Base-by-base conservation (phyloP, 441 rosid species). In the Erodium trifolium region DNA sequence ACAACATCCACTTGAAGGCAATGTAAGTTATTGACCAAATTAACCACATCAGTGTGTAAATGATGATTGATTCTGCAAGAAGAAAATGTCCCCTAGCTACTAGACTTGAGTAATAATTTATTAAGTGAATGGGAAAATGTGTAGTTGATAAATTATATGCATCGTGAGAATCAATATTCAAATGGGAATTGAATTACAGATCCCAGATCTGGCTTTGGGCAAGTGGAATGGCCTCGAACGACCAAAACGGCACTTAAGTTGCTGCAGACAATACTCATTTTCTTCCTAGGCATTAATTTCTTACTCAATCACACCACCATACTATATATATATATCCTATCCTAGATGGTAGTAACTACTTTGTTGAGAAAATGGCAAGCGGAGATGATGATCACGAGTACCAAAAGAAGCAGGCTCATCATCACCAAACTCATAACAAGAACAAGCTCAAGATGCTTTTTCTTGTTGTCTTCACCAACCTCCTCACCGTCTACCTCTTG, bases 401-500 rank as follows among this genome's bases (percentile, higher is more conserved):
- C 71, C 70, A 72, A 10, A 82, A 71, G 75, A 83, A 74, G 78
- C 77, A 70, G 11, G 59, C 37, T 55, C 47, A 65, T 16, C 71
- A 63, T 8, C 76, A 75, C 1, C 59, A 49, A 14, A 49, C 57
- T 7, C 63, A 72, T 2, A 59, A 19, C 60, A 78, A 35, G 72
- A 75, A 16, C 78, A 82, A 72, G 86, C 73, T 83, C 72, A 82
- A 73, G 65, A 64, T 82, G 43, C 67, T 81, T 23, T 0, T 78
- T 47, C 68, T 82, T 31, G 67, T 81, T 23, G 64, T 84, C 31
- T 62, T 81, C 4, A 79, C 86, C 45, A 84, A 81, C 79, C 78
- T 84, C 69, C 73, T 84, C 69, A 81, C 88, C 0, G 37, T 80
- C 72, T 81, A 72, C 72, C 27, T 82, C 66, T 65, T 82, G 68